These are phyloP conservation scores for Ogataea glucozyma DNA, from an alignment of 805 yeast genomes.

Conservation along the genomic window DNA sequence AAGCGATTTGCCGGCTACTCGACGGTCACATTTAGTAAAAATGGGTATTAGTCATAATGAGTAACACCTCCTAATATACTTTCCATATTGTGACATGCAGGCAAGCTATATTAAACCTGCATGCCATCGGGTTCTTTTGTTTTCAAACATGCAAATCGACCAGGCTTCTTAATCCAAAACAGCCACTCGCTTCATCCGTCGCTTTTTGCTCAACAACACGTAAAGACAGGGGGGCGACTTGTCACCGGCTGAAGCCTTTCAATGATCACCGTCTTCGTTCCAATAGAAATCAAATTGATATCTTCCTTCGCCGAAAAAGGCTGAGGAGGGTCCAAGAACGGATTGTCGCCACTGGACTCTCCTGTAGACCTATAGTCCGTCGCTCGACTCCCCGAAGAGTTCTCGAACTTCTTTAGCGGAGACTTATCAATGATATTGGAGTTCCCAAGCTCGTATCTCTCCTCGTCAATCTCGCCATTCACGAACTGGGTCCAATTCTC, in stretches of 20 bases:
- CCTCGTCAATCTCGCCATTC: constrained; percentile 34
- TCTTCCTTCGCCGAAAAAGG: constrained; percentile 4
- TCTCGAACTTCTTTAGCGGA: constrained; percentile 2
- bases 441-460: constrained; percentile 22
- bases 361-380: no score
- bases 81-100: no score
- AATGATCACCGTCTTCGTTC: constrained; percentile 51
- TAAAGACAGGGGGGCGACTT: constrained; percentile 61
- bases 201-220: constrained; percentile 57
- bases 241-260: constrained; percentile 59
- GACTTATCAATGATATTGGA: constrained; percentile 16
- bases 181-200: no score
- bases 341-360: no score
- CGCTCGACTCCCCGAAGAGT: background rate
- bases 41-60: no score
- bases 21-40: no score
- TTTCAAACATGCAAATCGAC: background rate
- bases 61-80: no score
- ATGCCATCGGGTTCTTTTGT: no score
- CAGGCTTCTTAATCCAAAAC: no score
- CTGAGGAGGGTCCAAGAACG: background rate
- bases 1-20: no score
- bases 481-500: constrained; percentile 34
- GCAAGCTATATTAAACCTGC: no score
- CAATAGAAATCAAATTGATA: constrained; percentile 20